These are phyloP conservation scores for Colletotrichum viniferum DNA, from an alignment of 2,329 filamentous ascomycete genomes.

Conservation along the genomic window DNA sequence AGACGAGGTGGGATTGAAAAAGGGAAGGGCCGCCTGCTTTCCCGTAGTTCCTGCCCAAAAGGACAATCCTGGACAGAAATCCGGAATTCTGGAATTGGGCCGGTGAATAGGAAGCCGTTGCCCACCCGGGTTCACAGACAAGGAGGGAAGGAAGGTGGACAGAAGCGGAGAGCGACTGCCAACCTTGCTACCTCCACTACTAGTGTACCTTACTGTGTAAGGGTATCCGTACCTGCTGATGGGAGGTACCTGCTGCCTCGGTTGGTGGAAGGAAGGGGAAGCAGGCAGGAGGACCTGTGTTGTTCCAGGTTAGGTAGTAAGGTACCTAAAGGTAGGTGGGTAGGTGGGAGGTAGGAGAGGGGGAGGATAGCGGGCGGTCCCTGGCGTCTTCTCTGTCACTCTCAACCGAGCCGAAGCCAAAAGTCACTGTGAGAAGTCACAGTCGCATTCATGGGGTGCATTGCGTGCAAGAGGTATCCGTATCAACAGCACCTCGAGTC, in stretches of 20 bases:
- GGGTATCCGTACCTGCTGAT: background rate
- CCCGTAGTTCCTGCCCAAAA: conserved; percentile 2
- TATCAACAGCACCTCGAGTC: background rate
- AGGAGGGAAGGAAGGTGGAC: conserved; percentile 10
- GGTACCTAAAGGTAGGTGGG: background rate
- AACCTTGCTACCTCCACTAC: background rate
- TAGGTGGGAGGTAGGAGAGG: background rate
- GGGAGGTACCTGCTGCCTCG: background rate
- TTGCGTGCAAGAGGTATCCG: background rate
- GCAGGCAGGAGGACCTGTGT: background rate
- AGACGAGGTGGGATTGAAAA: background rate
- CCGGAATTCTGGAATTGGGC: conserved; percentile 17
- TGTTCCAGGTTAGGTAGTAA: background rate
- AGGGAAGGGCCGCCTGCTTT: conserved; percentile 11
- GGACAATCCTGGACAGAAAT: conserved; percentile 8
- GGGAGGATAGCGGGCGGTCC: background rate
- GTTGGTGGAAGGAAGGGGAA: background rate
- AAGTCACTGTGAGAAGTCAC: background rate
- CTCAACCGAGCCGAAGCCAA: background rate
- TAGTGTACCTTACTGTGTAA: background rate
- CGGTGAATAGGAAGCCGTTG: conserved; percentile 1
- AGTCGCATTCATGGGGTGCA: background rate
- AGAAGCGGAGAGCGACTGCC: background rate
- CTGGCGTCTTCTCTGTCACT: background rate
- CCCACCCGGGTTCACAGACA: conserved; percentile 9